These are phyloP conservation scores for Cladosporium cucumerinum DNA, from an alignment of 2,329 filamentous ascomycete genomes.

Conservation along the genomic window DNA sequence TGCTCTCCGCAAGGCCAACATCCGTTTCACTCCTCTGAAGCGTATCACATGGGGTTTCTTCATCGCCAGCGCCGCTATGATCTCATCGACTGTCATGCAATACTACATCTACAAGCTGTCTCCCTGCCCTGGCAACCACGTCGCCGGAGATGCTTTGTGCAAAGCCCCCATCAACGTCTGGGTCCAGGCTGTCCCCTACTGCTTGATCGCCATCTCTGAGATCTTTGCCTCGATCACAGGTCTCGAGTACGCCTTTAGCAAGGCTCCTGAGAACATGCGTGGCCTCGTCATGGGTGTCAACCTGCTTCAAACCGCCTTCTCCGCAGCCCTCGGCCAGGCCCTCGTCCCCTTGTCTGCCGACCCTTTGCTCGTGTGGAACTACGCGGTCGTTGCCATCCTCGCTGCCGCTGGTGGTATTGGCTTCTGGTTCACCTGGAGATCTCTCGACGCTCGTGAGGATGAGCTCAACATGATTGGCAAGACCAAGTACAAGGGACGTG, in stretches of 20 bases:
- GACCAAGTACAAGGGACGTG: slow-evolving; percentile 27
- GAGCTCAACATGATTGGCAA: slow-evolving; percentile 59
- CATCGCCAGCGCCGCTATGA: slow-evolving; percentile 51
- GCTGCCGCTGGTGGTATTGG: slow-evolving; percentile 8
- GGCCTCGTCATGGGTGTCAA: slow-evolving; percentile 53
- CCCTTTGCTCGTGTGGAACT: slow-evolving; percentile 67
- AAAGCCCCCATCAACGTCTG: slow-evolving; percentile 37
- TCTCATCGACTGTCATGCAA: slow-evolving; percentile 55
- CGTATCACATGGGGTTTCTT: slow-evolving; percentile 53
- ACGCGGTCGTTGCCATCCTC: slow-evolving; percentile 39
- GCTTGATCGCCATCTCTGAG: slow-evolving; percentile 44
- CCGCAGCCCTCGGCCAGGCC: slow-evolving; percentile 59
- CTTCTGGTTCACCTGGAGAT: slow-evolving; percentile 17
- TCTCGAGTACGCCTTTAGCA: slow-evolving; percentile 46
- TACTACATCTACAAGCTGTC: slow-evolving; percentile 28
- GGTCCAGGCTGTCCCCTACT: slow-evolving; percentile 42
- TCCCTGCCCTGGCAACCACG: slow-evolving; percentile 1
- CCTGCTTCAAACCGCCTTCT: slow-evolving; percentile 57
- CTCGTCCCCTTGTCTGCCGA: slow-evolving; percentile 59
- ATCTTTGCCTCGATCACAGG: slow-evolving; percentile 46
- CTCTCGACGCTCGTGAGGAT: slow-evolving; percentile 55
- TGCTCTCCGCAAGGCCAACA: slow-evolving; percentile 41
- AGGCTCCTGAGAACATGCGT: slow-evolving; percentile 47
- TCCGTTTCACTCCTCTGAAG: slow-evolving; percentile 50
- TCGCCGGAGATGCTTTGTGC: slow-evolving; percentile 30